Evolutionary conservation across 2,329 filamentous ascomycete species (phyloP).

Genomic region (Delphinella strobiligena): DNA sequence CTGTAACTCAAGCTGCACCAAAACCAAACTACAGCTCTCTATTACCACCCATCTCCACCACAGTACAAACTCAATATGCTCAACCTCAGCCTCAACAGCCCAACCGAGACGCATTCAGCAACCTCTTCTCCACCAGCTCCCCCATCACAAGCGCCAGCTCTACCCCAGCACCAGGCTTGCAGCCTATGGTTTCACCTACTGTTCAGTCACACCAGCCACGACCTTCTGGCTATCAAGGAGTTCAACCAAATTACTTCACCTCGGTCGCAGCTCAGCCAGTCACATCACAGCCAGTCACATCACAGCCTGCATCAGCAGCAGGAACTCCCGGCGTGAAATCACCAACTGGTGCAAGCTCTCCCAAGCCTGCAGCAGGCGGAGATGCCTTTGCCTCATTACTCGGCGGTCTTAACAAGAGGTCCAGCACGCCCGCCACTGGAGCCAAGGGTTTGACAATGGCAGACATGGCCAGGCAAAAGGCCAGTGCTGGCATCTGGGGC

Average conservation of each 20-base stretch:
- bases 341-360: conserved; percentile 27
- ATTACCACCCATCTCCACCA: conserved; percentile 36
- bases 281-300: too few species aligned
- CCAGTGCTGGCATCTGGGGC: conserved; percentile 88
- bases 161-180: conserved; percentile 17
- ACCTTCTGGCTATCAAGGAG: conserved; percentile 57
- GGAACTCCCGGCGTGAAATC: conserved; percentile 25
- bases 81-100: conserved; percentile 79
- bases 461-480: conserved; percentile 96
- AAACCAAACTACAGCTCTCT: conserved; percentile 27
- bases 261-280: conserved; percentile 47
- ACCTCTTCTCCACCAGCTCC: conserved; percentile 73
- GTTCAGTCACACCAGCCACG: conserved; percentile 37
- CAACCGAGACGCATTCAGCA: conserved; percentile 67
- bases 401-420: conserved; percentile 47
- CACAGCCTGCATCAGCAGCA: conserved; percentile 23
- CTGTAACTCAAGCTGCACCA: conserved; percentile 22
- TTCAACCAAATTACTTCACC: conserved; percentile 89
- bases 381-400: conserved; percentile 89
- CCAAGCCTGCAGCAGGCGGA: conserved; percentile 42
- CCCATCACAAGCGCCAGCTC: conserved; percentile 48
- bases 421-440: conserved; percentile 42
- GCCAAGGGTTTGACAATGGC: conserved; percentile 68
- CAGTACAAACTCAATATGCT: conserved; percentile 57
- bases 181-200: conserved; percentile 24